Evolutionary conservation across 2,329 filamentous ascomycete species (phyloP).

Genomic region (Penicillium sp.): DNA sequence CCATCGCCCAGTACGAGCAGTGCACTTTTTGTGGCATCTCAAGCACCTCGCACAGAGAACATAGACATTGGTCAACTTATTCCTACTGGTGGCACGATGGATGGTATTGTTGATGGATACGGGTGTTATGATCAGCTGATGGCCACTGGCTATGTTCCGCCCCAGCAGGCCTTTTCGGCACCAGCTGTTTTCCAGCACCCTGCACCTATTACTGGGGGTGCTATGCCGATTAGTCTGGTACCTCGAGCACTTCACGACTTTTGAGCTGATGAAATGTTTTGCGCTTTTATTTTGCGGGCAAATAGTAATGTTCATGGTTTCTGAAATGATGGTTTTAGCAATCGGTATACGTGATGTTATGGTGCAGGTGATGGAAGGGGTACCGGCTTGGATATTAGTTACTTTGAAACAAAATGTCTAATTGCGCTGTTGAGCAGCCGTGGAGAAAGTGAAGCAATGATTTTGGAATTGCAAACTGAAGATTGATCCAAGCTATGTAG

Average conservation of each 20-base stretch:
- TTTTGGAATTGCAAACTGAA: background rate
- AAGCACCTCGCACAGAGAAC: constrained; percentile 20
- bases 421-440: background rate
- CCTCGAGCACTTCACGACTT: constrained; percentile 30
- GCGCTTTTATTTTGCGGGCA: background rate
- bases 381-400: background rate
- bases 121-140: constrained; percentile 31
- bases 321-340: background rate
- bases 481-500: too few species aligned
- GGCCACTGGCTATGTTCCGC: constrained; percentile 21
- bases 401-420: background rate
- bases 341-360: background rate
- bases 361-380: background rate
- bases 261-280: constrained; percentile 9
- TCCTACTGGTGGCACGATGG: constrained; percentile 21
- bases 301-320: background rate
- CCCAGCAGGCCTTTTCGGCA: constrained; percentile 20
- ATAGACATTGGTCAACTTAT: constrained; percentile 31
- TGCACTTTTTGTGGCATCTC: constrained; percentile 13
- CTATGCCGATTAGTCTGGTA: constrained; percentile 29
- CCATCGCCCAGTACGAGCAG: constrained; percentile 25
- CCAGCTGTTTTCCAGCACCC: constrained; percentile 24
- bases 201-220: constrained; percentile 21
- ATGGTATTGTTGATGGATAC: constrained; percentile 31
- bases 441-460: background rate